Base-by-base conservation (phyloP, 2,329 filamentous ascomycete genomes). In the Colletotrichum sp. region DNA sequence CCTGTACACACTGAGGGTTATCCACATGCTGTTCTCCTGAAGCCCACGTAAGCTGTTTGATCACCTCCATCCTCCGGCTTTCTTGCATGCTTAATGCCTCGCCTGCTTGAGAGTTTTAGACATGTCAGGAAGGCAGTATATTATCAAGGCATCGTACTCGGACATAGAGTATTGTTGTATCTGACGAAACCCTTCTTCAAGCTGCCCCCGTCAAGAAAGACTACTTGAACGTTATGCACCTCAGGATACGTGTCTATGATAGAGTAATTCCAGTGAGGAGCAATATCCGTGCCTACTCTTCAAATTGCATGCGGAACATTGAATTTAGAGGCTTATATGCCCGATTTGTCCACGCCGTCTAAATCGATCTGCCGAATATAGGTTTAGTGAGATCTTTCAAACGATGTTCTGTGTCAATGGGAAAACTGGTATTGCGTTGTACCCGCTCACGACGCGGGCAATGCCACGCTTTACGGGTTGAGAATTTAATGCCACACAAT, bases 401-500 rank as follows among this genome's bases (percentile, higher is more conserved):
- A n/a, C 5, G 0, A 43, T 43, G 38, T 43, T n/a, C 16, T 18
- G 36, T 1, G 16, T 43, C 16, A 18, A 0, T 43, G 4, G 16
- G 4, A 43, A 18, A 43, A 18, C 38, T 43, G 16, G 38, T 43
- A n/a, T 0, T 43, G 16, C 8, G 18, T 5, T 18, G 4, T n/a
- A 5, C 4, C 8, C 16, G 16, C 38, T 10, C 18, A 10, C 38
- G 38, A 43, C 38, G 38, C 38, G 36, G 4, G 38, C 16, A 43
- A 10, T 3, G 16, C 4, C 38, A n/a, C 4, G 38, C 38, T 43
- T 18, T n/a, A n/a, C 38, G 8, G 4, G 38, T 43, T n/a, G 16
- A 10, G 10, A 18, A n/a, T 43, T n/a, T 18, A 10, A n/a, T 43
- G 0, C 0, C 16, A 43, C 4, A 43, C 16, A 2, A n/a, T 43